Conservation (phyloP, 2,329 filamentous ascomycete genomes). For the Fragosphaeria purpurea region DNA sequence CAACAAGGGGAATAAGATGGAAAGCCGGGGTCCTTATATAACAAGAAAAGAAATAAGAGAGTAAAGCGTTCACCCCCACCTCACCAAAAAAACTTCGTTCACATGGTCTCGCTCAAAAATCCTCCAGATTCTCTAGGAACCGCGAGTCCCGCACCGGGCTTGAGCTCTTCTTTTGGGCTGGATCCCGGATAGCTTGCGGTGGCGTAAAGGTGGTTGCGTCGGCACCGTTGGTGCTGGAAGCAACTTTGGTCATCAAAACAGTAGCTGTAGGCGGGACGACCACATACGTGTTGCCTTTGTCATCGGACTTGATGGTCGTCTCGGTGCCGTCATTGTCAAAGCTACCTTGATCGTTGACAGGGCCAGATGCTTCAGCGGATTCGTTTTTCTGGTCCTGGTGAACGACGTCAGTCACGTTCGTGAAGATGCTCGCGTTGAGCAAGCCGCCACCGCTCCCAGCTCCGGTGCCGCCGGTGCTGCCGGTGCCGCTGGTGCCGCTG, state of each 20-base stretch:
- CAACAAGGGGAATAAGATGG: not conserved
- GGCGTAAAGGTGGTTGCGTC: constrained; percentile 15
- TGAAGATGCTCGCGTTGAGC: constrained; percentile 3
- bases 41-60: not conserved
- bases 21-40: not conserved
- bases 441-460: constrained; percentile 2
- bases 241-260: not conserved
- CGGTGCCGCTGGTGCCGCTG: not conserved
- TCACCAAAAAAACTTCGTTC: constrained; percentile 52
- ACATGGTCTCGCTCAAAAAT: not conserved
- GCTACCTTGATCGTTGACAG: no score
- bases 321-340: not conserved
- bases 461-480: not conserved
- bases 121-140: constrained; percentile 39
- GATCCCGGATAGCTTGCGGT: constrained; percentile 16
- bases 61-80: constrained; percentile 61
- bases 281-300: constrained; percentile 3
- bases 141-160: constrained; percentile 38
- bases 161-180: constrained; percentile 18
- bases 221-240: constrained; percentile 13
- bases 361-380: no score
- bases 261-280: not conserved
- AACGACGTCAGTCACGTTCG: not conserved
- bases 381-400: not conserved
- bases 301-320: not conserved